Percentiles rank a stretch among this genome's conserved stretches.
Evolutionary conservation across 768 basidiomycete genomes (phyloP).

Genomic region (Mycena kentingensis): DNA sequence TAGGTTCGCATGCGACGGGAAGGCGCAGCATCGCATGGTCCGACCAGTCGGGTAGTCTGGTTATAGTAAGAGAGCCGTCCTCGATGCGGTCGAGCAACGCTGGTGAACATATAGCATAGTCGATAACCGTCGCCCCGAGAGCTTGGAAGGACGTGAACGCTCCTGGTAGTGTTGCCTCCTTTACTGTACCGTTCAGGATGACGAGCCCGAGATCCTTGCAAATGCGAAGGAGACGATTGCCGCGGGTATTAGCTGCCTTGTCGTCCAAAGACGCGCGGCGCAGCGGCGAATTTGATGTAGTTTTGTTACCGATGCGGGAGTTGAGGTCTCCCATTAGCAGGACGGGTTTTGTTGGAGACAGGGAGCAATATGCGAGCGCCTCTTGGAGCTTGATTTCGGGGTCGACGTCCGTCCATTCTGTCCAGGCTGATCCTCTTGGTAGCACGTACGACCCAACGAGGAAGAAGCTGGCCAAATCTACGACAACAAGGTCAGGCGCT

Average conservation of each 20-base stretch:
- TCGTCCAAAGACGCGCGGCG: background rate
- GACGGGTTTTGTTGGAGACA: background rate
- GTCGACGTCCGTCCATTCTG: background rate
- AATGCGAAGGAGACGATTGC: background rate
- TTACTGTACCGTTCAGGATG: background rate
- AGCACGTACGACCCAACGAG: background rate
- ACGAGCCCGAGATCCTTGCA: background rate
- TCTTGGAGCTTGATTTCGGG: background rate
- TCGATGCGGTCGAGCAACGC: background rate
- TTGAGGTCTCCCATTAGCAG: background rate
- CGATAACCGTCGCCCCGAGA: background rate
- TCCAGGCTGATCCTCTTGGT: background rate
- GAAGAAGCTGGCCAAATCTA: background rate
- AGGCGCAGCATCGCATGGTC: background rate
- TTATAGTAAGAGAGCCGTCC: background rate
- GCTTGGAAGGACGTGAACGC: slow-evolving; percentile 7
- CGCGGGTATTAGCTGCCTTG: background rate
- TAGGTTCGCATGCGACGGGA: no score
- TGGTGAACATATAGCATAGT: background rate
- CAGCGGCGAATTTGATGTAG: background rate
- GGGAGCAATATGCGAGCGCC: background rate
- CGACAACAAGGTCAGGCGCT: slow-evolving; percentile 2
- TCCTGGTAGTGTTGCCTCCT: background rate
- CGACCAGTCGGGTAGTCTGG: background rate
- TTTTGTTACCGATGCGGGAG: background rate